A percentile compares a stretch with the other conserved stretches of the same genome.
Conservation (phyloP, 495 filamentous ascomycete species). For the Daldinia concentrica region DNA sequence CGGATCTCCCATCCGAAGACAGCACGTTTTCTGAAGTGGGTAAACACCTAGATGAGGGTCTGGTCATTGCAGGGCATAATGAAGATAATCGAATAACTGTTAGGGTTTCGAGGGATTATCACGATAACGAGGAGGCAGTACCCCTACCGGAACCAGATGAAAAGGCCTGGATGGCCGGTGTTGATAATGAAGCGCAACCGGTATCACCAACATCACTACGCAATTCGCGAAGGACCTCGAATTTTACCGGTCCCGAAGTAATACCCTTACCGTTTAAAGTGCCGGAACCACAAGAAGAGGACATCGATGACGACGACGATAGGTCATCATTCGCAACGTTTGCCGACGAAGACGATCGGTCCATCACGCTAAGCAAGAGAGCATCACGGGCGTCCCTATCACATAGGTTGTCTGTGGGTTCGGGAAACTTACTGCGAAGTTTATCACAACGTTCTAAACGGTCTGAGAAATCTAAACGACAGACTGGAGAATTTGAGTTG, state of each 20-base stretch:
- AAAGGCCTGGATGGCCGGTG: conserved; percentile 46
- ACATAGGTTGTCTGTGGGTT: conserved; percentile 59
- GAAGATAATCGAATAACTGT: conserved; percentile 50
- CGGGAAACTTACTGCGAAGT: conserved; percentile 53
- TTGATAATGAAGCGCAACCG: conserved; percentile 43
- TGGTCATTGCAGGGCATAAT: conserved; percentile 44
- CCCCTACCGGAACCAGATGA: conserved; percentile 47
- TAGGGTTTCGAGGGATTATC: conserved; percentile 53
- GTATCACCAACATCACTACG: conserved; percentile 26
- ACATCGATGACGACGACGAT: conserved; percentile 59
- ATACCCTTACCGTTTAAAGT: conserved; percentile 70
- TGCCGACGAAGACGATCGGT: conserved; percentile 61
- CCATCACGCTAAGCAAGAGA: conserved; percentile 34
- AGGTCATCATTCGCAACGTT: conserved; percentile 69
- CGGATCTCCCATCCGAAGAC: conserved; percentile 43
- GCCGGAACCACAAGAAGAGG: conserved; percentile 50
- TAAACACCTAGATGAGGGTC: conserved; percentile 45
- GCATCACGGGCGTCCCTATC: conserved; percentile 47
- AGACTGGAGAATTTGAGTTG: conserved; percentile 36
- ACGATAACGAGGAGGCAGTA: conserved; percentile 26
- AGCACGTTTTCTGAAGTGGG: conserved; percentile 35
- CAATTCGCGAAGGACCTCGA: conserved; percentile 22
- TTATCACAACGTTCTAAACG: conserved; percentile 58
- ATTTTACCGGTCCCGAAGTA: conserved; percentile 51
- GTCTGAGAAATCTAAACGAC: conserved; percentile 36